Conservation (phyloP, 805 yeast genomes). For the Hanseniaspora meyeri region DNA sequence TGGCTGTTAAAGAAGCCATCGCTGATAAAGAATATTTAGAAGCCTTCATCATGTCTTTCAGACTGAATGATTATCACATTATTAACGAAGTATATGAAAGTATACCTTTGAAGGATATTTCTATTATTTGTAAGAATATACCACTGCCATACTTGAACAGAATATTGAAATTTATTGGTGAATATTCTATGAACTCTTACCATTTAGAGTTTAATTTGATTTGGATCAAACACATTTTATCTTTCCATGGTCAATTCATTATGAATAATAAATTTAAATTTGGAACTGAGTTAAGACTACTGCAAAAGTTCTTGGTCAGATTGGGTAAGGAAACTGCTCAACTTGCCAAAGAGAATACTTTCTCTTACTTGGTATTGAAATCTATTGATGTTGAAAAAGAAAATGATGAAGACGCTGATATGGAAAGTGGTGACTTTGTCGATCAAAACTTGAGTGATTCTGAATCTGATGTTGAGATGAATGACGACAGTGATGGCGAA, state of each 20-base stretch:
- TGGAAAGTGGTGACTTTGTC: slow-evolving; percentile 23
- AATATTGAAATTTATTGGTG: slow-evolving; percentile 57
- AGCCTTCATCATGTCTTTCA: slow-evolving; percentile 84
- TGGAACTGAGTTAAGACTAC: slow-evolving; percentile 49
- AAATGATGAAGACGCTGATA: slow-evolving; percentile 26
- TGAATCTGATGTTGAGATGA: slow-evolving; percentile 24
- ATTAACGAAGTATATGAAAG: slow-evolving; percentile 62
- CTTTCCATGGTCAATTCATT: slow-evolving; percentile 68
- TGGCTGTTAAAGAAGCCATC: slow-evolving; percentile 50
- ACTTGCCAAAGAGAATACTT: slow-evolving; percentile 42
- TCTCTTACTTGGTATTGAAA: slow-evolving; percentile 41
- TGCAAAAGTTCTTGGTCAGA: slow-evolving; percentile 64
- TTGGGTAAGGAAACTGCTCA: slow-evolving; percentile 61
- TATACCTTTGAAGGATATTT: slow-evolving; percentile 59
- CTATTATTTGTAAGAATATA: slow-evolving; percentile 50
- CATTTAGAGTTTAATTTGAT: slow-evolving; percentile 74
- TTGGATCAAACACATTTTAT: slow-evolving; percentile 64
- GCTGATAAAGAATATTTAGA: slow-evolving; percentile 47
- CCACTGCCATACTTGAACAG: slow-evolving; percentile 68
- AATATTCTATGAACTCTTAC: slow-evolving; percentile 52
- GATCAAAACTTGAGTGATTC: slow-evolving; percentile 22
- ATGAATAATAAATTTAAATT: slow-evolving; percentile 49
- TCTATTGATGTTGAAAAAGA: slow-evolving; percentile 24
- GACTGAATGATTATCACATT: slow-evolving; percentile 70
- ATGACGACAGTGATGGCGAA: slow-evolving; percentile 31